Evolutionary conservation across 108 stramenopile species (phyloP), one percentile per base, ranked within the genome.

Genomic region (Skeletonema marinoi): DNA sequence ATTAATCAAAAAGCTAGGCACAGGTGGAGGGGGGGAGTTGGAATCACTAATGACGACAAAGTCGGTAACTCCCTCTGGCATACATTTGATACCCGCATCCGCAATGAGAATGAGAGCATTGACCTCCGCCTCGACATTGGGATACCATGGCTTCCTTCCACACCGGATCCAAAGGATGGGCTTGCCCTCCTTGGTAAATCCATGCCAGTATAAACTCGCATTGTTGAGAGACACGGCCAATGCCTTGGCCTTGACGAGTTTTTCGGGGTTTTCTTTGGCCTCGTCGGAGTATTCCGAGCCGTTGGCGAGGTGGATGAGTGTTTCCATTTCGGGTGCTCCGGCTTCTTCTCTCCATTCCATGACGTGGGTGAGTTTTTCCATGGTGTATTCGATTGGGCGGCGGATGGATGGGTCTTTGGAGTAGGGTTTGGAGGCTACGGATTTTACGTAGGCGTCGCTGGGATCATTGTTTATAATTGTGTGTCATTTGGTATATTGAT

Each of bases 381-480:
- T 82, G 59, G 92, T 87, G 82, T 96, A 96, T 78, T 92, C 92
- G 33, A 96, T 67, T n/a, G 95, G 95, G 54, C 95, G 86, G 67
- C 95, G 92, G 73, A 90, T 68, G 41, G 84, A 88, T 8, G 93
- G 90, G 78, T 96, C 90, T 75, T 96, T 96, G 38, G 91, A 92
- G 85, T 96, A 96, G 41, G 95, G 95, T 85, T 96, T 93, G 72
- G 90, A 91, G 30, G 92, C 92, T 9, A 96, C 92, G 19, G 90
- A 92, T 46, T 83, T 70, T 50, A 96, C 75, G 80, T 96, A 96
- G 58, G 92, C 95, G 68, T 92, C 91, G 74, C 88, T 88, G 58
- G 21, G 13, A 31, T 1, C 16, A 32, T 25, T 25, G 11, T 63
- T 35, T 42, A 3, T 21, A 51, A 0, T 51, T 51, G n/a, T 51